Conservation (phyloP, 805 yeast species). For the Yarrowia hollandica region DNA sequence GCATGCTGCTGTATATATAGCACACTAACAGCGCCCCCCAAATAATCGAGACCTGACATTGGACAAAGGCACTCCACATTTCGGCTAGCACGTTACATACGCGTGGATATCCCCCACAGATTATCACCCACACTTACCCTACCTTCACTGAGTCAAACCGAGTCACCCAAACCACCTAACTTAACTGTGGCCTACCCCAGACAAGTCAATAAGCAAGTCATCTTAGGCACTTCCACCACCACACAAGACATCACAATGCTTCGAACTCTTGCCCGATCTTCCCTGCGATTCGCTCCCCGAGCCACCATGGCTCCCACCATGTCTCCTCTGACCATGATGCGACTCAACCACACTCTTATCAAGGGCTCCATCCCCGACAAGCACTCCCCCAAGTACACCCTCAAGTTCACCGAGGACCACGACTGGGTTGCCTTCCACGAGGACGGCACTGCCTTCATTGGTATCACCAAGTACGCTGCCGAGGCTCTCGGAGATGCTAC, state of each 20-base stretch:
- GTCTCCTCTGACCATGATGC: conserved; percentile 32
- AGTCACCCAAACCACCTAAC: conserved; percentile 9
- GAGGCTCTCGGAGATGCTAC: conserved; percentile 98
- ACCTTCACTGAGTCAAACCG: conserved; percentile 29
- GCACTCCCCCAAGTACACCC: conserved; percentile 38
- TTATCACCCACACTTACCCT: conserved; percentile 21
- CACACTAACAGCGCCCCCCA: no score
- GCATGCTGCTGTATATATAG: no score
- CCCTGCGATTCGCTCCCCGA: conserved; percentile 29
- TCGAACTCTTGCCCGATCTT: conserved; percentile 29
- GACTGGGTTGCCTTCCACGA: conserved; percentile 90
- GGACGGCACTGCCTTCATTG: conserved; percentile 80
- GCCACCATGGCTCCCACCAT: conserved; percentile 15
- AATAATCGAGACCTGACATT: no score
- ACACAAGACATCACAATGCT: conserved; percentile 20
- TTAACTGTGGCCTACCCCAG: conserved; percentile 25
- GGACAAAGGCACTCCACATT: no score
- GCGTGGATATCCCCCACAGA: background rate
- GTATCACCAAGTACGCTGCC: conserved; percentile 92
- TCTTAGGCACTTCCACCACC: background rate
- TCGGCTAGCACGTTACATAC: no score
- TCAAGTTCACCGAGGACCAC: conserved; percentile 70
- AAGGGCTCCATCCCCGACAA: conserved; percentile 37
- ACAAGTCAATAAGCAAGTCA: no score
- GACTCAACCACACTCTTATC: conserved; percentile 38